Percentiles rank a stretch among this genome's conserved stretches.
Evolutionary conservation across 2,329 filamentous ascomycete genomes (phyloP).

Genomic region (Trichoderma guizhouense): DNA sequence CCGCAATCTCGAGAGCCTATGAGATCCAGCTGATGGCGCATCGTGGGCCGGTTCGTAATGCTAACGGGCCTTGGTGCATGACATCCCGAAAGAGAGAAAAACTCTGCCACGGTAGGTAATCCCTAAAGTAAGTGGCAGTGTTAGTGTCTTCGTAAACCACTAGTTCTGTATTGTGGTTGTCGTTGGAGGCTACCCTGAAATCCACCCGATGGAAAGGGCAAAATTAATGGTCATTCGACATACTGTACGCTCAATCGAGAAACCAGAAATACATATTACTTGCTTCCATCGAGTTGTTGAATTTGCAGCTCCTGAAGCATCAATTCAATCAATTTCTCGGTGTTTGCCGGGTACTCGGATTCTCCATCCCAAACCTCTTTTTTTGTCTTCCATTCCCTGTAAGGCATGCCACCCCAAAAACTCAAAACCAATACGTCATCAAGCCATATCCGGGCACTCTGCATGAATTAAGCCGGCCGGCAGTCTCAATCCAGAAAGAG

Average conservation of each 20-base stretch:
- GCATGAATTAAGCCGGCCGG: neutral
- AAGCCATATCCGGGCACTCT: neutral
- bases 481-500: neutral
- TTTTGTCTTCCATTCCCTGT: neutral
- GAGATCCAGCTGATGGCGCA: neutral
- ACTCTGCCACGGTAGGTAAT: neutral
- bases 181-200: neutral
- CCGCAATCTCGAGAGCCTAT: neutral
- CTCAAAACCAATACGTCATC: neutral
- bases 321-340: neutral
- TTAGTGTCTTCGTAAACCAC: neutral
- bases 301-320: neutral
- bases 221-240: neutral
- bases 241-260: neutral
- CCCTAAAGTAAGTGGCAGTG: neutral
- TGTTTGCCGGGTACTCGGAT: neutral
- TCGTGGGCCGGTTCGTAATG: neutral
- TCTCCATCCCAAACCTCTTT: neutral
- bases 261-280: neutral
- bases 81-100: neutral
- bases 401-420: neutral
- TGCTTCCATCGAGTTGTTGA: neutral
- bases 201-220: neutral
- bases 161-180: neutral
- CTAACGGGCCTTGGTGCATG: neutral